Evolutionary conservation across 495 filamentous ascomycete species (phyloP).

Genomic region (Podospora fimiseda): DNA sequence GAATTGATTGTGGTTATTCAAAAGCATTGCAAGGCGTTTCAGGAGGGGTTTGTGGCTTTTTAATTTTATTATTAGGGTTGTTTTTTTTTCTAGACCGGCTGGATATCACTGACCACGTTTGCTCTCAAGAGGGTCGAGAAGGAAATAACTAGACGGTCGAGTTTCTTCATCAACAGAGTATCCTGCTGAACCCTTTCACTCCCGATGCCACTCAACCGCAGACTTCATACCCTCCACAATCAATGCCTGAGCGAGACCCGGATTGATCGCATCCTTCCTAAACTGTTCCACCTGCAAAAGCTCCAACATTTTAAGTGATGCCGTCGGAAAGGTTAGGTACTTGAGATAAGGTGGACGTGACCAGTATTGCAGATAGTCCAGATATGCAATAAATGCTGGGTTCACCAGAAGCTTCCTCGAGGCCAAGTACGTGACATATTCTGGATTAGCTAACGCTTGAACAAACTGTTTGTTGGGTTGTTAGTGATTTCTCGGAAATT

Average conservation of each 20-base stretch:
- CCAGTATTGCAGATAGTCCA: slow-evolving; percentile 82
- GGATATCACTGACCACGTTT: no score
- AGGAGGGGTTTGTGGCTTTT: background rate
- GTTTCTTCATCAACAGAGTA: no score
- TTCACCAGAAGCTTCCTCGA: slow-evolving; percentile 55
- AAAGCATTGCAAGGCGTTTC: background rate
- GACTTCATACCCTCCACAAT: slow-evolving; percentile 51
- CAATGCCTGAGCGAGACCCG: slow-evolving; percentile 60
- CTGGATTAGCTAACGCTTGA: slow-evolving; percentile 75
- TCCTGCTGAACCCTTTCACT: slow-evolving; percentile 21
- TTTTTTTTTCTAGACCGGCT: background rate
- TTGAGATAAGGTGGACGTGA: slow-evolving; percentile 73
- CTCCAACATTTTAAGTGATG: slow-evolving; percentile 75
- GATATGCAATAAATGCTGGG: slow-evolving; percentile 70
- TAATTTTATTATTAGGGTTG: background rate
- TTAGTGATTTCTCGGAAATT: background rate
- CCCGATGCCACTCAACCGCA: slow-evolving; percentile 41
- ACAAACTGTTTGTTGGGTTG: slow-evolving; percentile 61
- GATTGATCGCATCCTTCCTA: slow-evolving; percentile 71
- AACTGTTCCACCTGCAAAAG: slow-evolving; percentile 79
- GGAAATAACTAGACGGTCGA: no score
- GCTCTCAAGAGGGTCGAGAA: background rate
- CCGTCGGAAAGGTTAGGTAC: slow-evolving; percentile 74
- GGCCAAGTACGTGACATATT: slow-evolving; percentile 78
- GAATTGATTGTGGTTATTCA: slow-evolving; percentile 34